Base-by-base conservation (phyloP, 176 grass and related monocot species). In the Carex pumila region DNA sequence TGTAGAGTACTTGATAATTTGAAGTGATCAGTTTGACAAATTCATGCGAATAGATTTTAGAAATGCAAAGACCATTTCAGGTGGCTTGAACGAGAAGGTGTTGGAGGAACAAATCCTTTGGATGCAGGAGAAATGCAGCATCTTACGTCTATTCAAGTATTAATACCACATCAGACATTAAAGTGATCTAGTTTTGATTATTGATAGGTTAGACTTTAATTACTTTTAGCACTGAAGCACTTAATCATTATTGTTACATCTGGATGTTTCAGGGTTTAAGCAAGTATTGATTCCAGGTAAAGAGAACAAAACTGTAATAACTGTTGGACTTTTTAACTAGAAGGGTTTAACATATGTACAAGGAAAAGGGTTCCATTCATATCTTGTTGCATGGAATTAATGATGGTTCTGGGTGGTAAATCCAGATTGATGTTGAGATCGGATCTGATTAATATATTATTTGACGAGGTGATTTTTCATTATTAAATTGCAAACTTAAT, bases 101-200 rank as follows among this genome's bases (percentile, higher is more conserved):
- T 12, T 29, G 19, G 4, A 47, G 18, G 60, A 34, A 82, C 36
- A 66, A 52, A 82, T 82, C 60, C 79, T 64, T 52, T 66, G 79
- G 31, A 82, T 81, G 6, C 15, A 72, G 25, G 25, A 25, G 11
- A 37, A 25, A 3, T 39, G 47, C 18, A 61, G 59, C 59, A 61
- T 61, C 59, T 75, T 81, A 80, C 76, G 61, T 80, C 55, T 59
- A 61, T 62, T 81, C 50, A 81, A 12, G 50, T 79, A 79, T 62
- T 49, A 13, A 10, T 22, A 39, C 17, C 64, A 36, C 39, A 12
- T 53, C 50, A 11, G 9, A 2, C 74, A 56, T 79, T 12, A 79
- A 58, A 79, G 12, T 55, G 57, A 34, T 34, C 49, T 6, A 58
- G 74, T 31, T 31, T 22, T 79, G 21, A 79, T 79, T 30, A 31